phyloP scores from a whole-genome alignment of 306 rosid species.

The Leucaena leucocephala region DNA sequence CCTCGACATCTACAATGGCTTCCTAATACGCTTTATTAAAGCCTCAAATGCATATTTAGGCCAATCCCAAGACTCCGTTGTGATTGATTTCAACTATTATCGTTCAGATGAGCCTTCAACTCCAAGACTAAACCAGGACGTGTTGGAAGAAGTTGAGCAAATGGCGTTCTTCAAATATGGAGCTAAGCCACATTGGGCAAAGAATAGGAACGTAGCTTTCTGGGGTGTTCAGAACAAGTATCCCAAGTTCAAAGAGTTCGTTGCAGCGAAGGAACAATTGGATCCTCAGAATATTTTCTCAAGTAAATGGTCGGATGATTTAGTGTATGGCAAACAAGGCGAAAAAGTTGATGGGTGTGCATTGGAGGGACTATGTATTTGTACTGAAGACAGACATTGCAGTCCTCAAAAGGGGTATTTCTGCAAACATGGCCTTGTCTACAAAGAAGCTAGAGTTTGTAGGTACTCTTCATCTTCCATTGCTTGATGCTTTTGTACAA shows the following conservation, averaged over 20 bases:
- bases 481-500: conserved; percentile 23
- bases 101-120: conserved; percentile 53
- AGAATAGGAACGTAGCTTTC: conserved; percentile 71
- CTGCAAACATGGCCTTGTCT: conserved; percentile 63
- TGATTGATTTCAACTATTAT: conserved; percentile 71
- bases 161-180: conserved; percentile 69
- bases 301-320: conserved; percentile 67
- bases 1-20: conserved; percentile 64
- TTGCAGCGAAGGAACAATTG: conserved; percentile 50
- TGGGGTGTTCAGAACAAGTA: conserved; percentile 51
- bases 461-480: conserved; percentile 41
- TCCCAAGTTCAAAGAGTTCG: conserved; percentile 45
- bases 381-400: conserved; percentile 66
- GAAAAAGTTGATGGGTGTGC: conserved; percentile 68
- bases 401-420: conserved; percentile 62
- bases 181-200: conserved; percentile 86
- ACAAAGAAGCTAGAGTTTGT: conserved; percentile 72
- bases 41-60: conserved; percentile 67
- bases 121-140: conserved; percentile 70
- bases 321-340: conserved; percentile 53
- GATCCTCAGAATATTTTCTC: conserved; percentile 68
- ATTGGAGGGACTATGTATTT: conserved; percentile 67
- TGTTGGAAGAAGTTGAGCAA: conserved; percentile 83
- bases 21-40: conserved; percentile 65
- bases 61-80: conserved; percentile 72